These are phyloP conservation scores for Cadophora sp. DNA, from an alignment of 2,329 filamentous ascomycete genomes.

Conservation along the genomic window DNA sequence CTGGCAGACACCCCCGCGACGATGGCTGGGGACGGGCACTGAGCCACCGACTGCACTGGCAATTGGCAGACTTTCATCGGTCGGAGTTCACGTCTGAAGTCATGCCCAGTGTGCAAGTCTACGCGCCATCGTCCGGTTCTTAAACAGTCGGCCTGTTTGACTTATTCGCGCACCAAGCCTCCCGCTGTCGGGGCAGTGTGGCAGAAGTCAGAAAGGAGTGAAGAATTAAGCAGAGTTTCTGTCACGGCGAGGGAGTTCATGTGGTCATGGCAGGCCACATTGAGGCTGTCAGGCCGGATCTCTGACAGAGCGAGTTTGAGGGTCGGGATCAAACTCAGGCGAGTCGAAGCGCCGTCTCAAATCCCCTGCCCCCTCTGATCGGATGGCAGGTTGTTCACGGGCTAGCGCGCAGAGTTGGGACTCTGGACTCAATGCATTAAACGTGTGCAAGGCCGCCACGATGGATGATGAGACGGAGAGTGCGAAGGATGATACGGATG, in stretches of 20 bases:
- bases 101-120: background rate
- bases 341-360: slow-evolving; percentile 19
- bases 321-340: slow-evolving; percentile 17
- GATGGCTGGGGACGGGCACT: slow-evolving; percentile 3
- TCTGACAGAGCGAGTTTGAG: slow-evolving; percentile 14
- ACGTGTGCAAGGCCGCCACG: background rate
- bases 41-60: no score
- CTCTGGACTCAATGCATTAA: background rate
- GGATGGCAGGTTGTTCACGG: slow-evolving; percentile 16
- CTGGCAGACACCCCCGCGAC: background rate
- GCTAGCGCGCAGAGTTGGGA: slow-evolving; percentile 12
- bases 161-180: slow-evolving; percentile 1
- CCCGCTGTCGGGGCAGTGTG: slow-evolving; percentile 17
- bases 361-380: slow-evolving; percentile 9
- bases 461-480: slow-evolving; percentile 6
- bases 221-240: slow-evolving; percentile 8
- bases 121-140: slow-evolving; percentile 8
- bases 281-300: slow-evolving; percentile 16
- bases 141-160: slow-evolving; percentile 13
- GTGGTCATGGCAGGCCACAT: slow-evolving; percentile 4
- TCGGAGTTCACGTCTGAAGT: slow-evolving; percentile 6
- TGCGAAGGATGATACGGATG: slow-evolving; percentile 2
- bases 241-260: background rate
- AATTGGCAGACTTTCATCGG: background rate
- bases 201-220: background rate